These are phyloP conservation scores for Mycena epipterygia DNA, from an alignment of 768 basidiomycete genomes.

Conservation along the genomic window DNA sequence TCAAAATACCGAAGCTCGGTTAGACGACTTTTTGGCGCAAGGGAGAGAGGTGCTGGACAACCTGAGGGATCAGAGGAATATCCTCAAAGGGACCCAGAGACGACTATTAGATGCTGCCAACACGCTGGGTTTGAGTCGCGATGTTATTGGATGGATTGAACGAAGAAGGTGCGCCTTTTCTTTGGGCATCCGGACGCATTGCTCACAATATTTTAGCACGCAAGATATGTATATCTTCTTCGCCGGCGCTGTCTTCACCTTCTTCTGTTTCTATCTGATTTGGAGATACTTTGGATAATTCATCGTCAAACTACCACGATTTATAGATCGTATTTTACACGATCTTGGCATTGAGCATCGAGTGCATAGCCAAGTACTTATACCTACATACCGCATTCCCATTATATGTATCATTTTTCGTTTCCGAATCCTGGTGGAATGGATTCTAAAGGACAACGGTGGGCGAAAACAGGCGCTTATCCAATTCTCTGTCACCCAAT, in stretches of 20 bases:
- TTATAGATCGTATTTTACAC: constrained; percentile 11
- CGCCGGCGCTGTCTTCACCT: constrained; percentile 86
- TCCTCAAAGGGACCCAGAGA: constrained; percentile 95
- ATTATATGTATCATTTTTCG: neutral
- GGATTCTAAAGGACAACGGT: too few relatives aligned
- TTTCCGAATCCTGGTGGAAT: constrained; percentile 4
- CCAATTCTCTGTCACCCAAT: constrained; percentile 59
- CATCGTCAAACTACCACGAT: neutral
- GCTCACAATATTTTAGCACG: constrained; percentile 64
- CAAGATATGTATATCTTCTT: constrained; percentile 97
- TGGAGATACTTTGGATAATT: constrained; percentile 86
- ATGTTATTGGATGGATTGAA: constrained; percentile 99
- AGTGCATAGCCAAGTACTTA: neutral
- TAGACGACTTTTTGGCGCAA: constrained; percentile 94
- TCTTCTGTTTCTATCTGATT: constrained; percentile 94
- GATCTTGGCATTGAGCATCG: neutral
- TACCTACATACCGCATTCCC: constrained; percentile 17
- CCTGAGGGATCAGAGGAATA: constrained; percentile 90
- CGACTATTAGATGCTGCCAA: constrained; percentile 92
- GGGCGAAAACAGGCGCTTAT: constrained; percentile 53
- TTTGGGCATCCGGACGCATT: neutral
- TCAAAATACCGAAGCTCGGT: constrained; percentile 80
- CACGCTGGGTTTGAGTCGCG: constrained; percentile 91
- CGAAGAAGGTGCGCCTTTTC: constrained; percentile 79
- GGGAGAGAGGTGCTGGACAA: constrained; percentile 94